Evolutionary conservation across 495 filamentous ascomycete species (phyloP), one percentile per base, ranked within the genome.

Genomic region (Annulohypoxylon bovei): DNA sequence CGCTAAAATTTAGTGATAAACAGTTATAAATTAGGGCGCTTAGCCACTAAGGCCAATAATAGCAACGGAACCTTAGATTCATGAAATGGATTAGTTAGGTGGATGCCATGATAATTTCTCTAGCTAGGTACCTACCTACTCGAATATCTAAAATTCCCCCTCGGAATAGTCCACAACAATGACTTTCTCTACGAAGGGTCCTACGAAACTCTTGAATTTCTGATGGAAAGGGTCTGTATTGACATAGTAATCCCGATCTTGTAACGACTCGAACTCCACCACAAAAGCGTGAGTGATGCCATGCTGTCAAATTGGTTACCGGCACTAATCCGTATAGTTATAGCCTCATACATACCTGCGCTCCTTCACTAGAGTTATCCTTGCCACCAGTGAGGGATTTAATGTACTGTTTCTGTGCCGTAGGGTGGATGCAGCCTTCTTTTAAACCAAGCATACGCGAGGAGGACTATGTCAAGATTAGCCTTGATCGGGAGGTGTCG

Each of bases 281-380:
- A 91, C 81, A 63, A 92, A 92, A 1, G 76, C 87, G 70, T 93
- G 88, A 2, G 85, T 84, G 40, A 86, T 81, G 0, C 81, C 86
- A n/a, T 77, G 76, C 85, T 90, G 46, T 58, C 12, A 22, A 32
- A 18, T 62, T 14, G 16, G 37, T 56, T 55, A 74, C 53, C 49
- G 64, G n/a, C 0, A 16, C 3, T 27, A 22, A 33, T 6, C 46
- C 20, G 18, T 2, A 14, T 22, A 16, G n/a, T n/a, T 50, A 42
- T 12, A 50, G 22, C 22, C 1, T 23, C 16, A 14, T n/a, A 59
- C 74, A 58, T 80, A 92, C 91, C 77, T 90, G 85, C 11, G 84
- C 76, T 4, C 87, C 89, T 76, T 93, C 91, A 0, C 78, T 77
- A 0, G 88, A 91, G 72, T 89, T 90, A 67, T 93, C 87, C 54